These are phyloP conservation scores for Cyberlindnera sargentensis DNA, from an alignment of 805 yeast species.

Conservation along the genomic window DNA sequence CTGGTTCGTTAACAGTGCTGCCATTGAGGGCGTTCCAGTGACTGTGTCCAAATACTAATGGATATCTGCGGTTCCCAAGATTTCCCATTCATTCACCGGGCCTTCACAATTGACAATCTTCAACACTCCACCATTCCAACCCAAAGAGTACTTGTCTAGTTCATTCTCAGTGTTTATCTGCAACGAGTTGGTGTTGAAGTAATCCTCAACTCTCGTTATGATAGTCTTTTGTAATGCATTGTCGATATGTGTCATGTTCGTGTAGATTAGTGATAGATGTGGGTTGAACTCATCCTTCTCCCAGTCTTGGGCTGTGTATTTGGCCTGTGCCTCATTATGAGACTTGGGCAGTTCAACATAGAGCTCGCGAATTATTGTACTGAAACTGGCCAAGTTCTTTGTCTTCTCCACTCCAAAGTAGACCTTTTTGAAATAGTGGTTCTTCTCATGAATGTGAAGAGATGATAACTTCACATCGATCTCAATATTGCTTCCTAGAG, in stretches of 20 bases:
- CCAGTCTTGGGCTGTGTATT: conserved; percentile 50
- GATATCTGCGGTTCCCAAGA: conserved; percentile 42
- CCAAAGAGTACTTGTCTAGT: conserved; percentile 26
- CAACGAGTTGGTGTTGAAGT: conserved; percentile 33
- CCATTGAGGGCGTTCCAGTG: conserved; percentile 52
- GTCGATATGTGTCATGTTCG: conserved; percentile 57
- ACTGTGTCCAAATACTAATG: conserved; percentile 22
- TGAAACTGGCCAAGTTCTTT: conserved; percentile 27
- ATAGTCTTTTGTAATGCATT: conserved; percentile 59
- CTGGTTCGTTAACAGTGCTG: conserved; percentile 85
- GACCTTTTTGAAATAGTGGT: conserved; percentile 19
- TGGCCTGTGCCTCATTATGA: conserved; percentile 25
- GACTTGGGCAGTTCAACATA: conserved; percentile 40
- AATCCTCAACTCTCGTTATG: conserved; percentile 58
- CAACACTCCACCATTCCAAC: conserved; percentile 59
- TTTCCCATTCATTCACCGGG: conserved; percentile 61
- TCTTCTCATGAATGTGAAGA: conserved; percentile 12
- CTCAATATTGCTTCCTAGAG: conserved; percentile 27
- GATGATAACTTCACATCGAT: conserved; percentile 11
- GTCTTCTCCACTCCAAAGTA: conserved; percentile 16
- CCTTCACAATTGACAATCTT: conserved; percentile 68
- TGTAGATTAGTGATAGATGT: conserved; percentile 65
- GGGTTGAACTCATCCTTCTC: conserved; percentile 53
- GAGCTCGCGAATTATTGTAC: conserved; percentile 45
- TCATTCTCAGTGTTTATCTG: conserved; percentile 11